phyloP scores from a whole-genome alignment of 352 stramenopile genomes.

The Phytophthora ramorum region DNA sequence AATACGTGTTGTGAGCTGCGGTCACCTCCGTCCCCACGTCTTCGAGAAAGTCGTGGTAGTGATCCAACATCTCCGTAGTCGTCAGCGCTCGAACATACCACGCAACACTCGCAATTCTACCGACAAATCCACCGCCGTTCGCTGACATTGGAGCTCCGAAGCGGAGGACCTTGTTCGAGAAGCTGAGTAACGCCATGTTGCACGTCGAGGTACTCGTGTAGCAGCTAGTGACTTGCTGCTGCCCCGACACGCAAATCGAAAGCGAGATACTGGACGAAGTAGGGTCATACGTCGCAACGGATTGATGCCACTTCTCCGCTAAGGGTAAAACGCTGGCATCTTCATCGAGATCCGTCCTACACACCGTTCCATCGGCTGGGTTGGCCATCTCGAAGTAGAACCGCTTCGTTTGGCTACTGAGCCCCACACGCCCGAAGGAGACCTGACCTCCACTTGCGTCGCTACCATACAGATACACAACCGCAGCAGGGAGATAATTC shows the following conservation, averaged over 20 bases:
- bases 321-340: slow-evolving; percentile 17
- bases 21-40: slow-evolving; percentile 26
- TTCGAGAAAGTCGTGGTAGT: slow-evolving; percentile 72
- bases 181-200: slow-evolving; percentile 48
- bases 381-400: slow-evolving; percentile 46
- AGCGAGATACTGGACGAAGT: slow-evolving; percentile 46
- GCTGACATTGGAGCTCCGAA: slow-evolving; percentile 12
- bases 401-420: slow-evolving; percentile 7
- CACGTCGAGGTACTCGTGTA: slow-evolving; percentile 31
- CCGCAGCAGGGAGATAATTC: neutral
- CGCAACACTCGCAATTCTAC: slow-evolving; percentile 50
- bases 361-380: slow-evolving; percentile 16
- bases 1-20: slow-evolving; percentile 59
- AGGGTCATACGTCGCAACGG: slow-evolving; percentile 63
- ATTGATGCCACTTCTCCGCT: slow-evolving; percentile 53
- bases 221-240: slow-evolving; percentile 12
- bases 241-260: slow-evolving; percentile 38
- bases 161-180: slow-evolving; percentile 37
- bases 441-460: slow-evolving; percentile 13
- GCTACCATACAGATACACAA: slow-evolving; percentile 16
- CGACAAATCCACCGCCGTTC: slow-evolving; percentile 46
- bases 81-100: slow-evolving; percentile 62
- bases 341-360: slow-evolving; percentile 15
- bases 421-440: slow-evolving; percentile 20
- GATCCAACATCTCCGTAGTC: slow-evolving; percentile 53